Base-by-base conservation (phyloP, 108 stramenopile genomes). In the Fragilariopsis cylindrus region DNA sequence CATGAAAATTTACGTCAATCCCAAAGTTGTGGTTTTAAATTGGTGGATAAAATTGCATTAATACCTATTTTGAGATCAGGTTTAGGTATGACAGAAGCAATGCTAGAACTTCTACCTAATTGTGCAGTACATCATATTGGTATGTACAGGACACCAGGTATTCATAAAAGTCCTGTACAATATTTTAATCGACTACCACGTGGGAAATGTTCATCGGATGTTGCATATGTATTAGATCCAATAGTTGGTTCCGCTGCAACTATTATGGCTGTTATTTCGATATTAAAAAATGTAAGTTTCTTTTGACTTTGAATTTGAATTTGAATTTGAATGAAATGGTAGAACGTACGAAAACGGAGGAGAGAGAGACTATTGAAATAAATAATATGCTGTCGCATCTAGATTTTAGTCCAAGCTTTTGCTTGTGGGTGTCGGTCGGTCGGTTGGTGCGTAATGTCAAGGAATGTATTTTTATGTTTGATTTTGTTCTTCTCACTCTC, bases 41-140 rank as follows among this genome's bases (percentile, higher is more conserved):
- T 96, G 7, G 80, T 50, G 16, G 87, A 90, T 39, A 82, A 78
- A 30, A 79, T 98, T 3, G 92, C 97, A 0, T 72, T 99, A 18
- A 87, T 99, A 49, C 99, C 99, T 19, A 97, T 98, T 60, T 83
- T 99, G 45, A 89, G 98, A 8, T 85, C 85, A 12, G 99, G 99
- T 9, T 76, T 98, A 45, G 97, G 97, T 4, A 98, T 99, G 99
- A 87, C 91, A 1, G 98, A 98, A 49, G 74, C 93, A 13, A 97
- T 99, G 97, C 84, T 96, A 55, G 97, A 98, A 66, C 70, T 99
- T 11, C 70, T 99, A 30, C 96, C 95, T 43, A 92, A 86, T 70
- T 96, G 97, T 3, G 81, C 88, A 0, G 96, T 99, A 4, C 92
- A 98, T 81, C 99, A 99, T 67, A 97, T 99, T 82, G 98, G 98